Conservation (phyloP, 139 green algal genomes). For the Coelastrella sp. region DNA sequence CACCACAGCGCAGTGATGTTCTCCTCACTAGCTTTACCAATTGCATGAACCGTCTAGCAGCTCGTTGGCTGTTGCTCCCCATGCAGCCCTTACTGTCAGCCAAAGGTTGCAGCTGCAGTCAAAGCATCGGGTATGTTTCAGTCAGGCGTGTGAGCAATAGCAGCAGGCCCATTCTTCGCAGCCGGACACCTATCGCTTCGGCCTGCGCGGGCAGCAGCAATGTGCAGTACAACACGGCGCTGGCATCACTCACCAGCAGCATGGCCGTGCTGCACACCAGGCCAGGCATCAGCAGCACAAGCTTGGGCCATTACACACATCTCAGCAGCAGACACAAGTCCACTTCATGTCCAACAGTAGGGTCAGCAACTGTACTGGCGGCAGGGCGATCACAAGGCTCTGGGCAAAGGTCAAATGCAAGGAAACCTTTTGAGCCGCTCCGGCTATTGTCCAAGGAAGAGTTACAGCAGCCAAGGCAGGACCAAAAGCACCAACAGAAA, state of each 20-base stretch:
- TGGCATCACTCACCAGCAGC: background rate
- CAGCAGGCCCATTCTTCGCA: background rate
- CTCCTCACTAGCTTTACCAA: background rate
- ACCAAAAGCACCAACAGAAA: background rate
- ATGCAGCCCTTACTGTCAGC: background rate
- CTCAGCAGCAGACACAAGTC: background rate
- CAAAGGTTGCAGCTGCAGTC: background rate
- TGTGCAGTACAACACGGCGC: background rate
- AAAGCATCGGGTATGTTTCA: no score
- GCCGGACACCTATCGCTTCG: no score
- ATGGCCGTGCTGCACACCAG: background rate
- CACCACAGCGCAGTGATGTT: background rate
- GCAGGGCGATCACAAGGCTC: no score
- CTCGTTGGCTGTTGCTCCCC: background rate
- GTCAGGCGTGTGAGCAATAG: background rate
- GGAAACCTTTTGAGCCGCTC: no score
- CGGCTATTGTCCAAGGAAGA: background rate
- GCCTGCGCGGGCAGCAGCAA: background rate
- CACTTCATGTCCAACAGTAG: background rate
- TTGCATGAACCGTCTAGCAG: background rate
- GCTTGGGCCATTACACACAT: background rate
- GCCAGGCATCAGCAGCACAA: background rate
- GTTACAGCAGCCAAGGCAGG: background rate
- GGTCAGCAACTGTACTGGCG: background rate
- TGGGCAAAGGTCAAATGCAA: no score